Percentiles rank a stretch among this genome's conserved stretches.
Conservation (phyloP, 495 filamentous ascomycete genomes). For the Haplographium delicatum region DNA sequence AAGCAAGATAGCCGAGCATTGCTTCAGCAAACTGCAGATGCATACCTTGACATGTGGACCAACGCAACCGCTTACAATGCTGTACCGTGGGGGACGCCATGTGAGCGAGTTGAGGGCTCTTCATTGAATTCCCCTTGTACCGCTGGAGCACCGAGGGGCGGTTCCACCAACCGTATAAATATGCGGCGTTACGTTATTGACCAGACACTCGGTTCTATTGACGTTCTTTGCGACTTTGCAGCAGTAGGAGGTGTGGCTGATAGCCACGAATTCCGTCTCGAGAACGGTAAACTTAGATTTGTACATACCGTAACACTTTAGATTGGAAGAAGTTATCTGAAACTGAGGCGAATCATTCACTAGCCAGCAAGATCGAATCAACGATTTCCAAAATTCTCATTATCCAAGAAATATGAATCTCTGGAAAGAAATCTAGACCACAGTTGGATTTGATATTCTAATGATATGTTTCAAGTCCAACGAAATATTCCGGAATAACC, state of each 20-base stretch:
- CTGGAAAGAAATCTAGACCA: too few species aligned
- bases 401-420: too few species aligned
- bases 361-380: too few species aligned
- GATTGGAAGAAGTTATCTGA: too few species aligned
- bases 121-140: constrained; percentile 20
- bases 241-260: constrained; percentile 17
- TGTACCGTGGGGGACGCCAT: constrained; percentile 24
- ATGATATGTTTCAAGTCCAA: too few species aligned
- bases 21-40: constrained; percentile 16
- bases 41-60: constrained; percentile 26
- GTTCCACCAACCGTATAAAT: constrained; percentile 16
- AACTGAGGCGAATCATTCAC: too few species aligned
- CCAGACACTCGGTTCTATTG: constrained; percentile 22
- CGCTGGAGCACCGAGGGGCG: constrained; percentile 14
- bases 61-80: constrained; percentile 13
- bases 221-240: constrained; percentile 24
- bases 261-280: constrained; percentile 24
- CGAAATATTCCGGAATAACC: too few species aligned
- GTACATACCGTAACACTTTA: constrained; percentile 29
- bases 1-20: constrained; percentile 1
- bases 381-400: too few species aligned
- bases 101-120: constrained; percentile 22
- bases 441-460: too few species aligned
- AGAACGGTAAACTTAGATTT: constrained; percentile 25
- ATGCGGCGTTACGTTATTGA: constrained; percentile 28